These are phyloP conservation scores for Sphaerulina populicola DNA, from an alignment of 2,329 filamentous ascomycete species.

Conservation along the genomic window DNA sequence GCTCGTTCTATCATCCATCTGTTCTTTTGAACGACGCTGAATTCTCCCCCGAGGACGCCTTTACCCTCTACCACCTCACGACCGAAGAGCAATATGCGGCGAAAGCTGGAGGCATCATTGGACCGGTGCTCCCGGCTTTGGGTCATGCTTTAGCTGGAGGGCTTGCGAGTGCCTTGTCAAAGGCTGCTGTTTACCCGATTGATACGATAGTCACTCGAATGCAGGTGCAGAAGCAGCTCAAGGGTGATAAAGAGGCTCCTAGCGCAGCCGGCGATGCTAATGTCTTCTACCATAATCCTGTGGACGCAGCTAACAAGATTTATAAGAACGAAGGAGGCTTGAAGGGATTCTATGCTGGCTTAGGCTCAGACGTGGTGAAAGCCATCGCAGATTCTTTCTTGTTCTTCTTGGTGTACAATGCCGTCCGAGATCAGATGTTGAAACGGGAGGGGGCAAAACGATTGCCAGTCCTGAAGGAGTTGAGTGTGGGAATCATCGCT, in stretches of 20 bases:
- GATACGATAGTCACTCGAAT: slow-evolving; percentile 73
- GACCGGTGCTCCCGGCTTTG: slow-evolving; percentile 58
- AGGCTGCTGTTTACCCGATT: slow-evolving; percentile 70
- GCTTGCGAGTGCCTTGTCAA: slow-evolving; percentile 68
- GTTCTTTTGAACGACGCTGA: slow-evolving; percentile 16
- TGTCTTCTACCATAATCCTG: slow-evolving; percentile 54
- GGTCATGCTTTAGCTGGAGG: slow-evolving; percentile 77
- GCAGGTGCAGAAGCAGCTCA: slow-evolving; percentile 63
- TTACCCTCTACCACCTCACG: slow-evolving; percentile 28
- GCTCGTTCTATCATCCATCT: slow-evolving; percentile 15
- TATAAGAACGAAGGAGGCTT: slow-evolving; percentile 62
- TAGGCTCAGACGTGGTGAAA: slow-evolving; percentile 39
- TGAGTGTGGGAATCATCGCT: slow-evolving; percentile 63
- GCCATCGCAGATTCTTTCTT: slow-evolving; percentile 63
- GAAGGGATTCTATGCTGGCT: slow-evolving; percentile 54
- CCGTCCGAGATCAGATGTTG: slow-evolving; percentile 42
- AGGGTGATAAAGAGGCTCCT: slow-evolving; percentile 31
- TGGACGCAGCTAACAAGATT: slow-evolving; percentile 64
- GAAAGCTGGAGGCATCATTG: slow-evolving; percentile 7
- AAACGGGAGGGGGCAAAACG: slow-evolving; percentile 33
- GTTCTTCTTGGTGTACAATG: slow-evolving; percentile 75
- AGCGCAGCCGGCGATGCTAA: slow-evolving; percentile 30
- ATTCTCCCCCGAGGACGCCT: slow-evolving; percentile 25
- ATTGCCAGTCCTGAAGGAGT: slow-evolving; percentile 60
- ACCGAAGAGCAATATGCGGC: slow-evolving; percentile 18